A percentile compares a stretch with the other conserved stretches of the same genome.
phyloP scores from a whole-genome alignment of 148 eudicot species.

The Vaccinium vitisidaea region DNA sequence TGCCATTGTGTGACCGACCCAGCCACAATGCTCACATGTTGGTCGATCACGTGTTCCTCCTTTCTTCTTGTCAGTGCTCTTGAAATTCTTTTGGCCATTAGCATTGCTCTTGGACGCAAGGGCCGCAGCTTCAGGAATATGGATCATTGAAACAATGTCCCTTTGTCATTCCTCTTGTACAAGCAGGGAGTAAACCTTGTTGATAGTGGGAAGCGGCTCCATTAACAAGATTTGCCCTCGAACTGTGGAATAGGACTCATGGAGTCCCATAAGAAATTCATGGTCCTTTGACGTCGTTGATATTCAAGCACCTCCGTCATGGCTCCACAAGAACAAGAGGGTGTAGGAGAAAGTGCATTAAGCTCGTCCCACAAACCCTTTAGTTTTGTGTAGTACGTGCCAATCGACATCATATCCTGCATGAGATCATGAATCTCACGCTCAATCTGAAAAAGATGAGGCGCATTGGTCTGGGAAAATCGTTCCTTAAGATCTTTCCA shows the following conservation, averaged over 20 bases:
- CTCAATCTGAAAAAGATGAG: no score
- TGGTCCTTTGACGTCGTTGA: not conserved
- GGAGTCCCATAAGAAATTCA: not conserved
- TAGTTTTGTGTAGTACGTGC: no score
- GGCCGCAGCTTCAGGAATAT: not conserved
- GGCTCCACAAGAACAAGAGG: not conserved
- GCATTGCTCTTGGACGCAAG: not conserved
- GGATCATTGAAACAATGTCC: not conserved
- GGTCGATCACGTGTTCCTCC: not conserved
- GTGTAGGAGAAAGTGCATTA: no score
- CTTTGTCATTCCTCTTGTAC: not conserved
- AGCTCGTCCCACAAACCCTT: no score
- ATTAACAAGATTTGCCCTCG: not conserved
- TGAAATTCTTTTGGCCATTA: not conserved
- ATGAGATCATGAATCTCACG: no score
- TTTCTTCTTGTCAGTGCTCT: not conserved
- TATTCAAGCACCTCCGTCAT: not conserved
- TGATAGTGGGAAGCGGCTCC: not conserved
- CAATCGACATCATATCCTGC: no score
- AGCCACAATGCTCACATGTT: not conserved
- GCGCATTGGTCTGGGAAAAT: no score
- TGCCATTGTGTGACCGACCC: not conserved
- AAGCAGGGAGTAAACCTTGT: not conserved
- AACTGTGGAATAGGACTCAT: not conserved
- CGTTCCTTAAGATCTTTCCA: no score